Conservation (phyloP, 352 stramenopile genomes). For the Pythium periplocum region DNA sequence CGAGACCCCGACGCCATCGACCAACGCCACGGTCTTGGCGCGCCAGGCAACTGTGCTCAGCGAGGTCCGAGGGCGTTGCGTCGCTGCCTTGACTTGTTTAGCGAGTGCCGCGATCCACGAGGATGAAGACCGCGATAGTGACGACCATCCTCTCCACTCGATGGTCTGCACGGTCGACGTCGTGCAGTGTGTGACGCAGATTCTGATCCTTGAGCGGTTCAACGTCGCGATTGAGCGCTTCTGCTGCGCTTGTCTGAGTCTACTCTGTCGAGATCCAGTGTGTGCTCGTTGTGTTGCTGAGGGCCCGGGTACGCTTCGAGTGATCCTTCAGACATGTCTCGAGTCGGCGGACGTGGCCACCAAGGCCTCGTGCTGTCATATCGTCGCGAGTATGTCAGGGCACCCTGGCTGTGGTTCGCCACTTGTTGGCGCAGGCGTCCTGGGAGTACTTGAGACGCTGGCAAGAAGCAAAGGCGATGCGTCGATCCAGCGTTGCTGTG, state of each 20-base stretch:
- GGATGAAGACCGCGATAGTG: not conserved
- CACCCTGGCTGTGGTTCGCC: conserved; percentile 53
- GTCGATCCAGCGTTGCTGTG: conserved; percentile 57
- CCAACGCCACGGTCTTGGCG: conserved; percentile 2
- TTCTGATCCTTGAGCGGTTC: conserved; percentile 41
- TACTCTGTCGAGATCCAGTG: conserved; percentile 63
- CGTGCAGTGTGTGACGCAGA: conserved; percentile 45
- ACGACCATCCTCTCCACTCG: conserved; percentile 12
- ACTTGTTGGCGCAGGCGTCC: conserved; percentile 41
- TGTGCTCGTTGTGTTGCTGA: conserved; percentile 51
- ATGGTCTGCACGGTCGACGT: conserved; percentile 45
- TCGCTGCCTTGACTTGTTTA: conserved; percentile 55
- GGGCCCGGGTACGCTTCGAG: conserved; percentile 34
- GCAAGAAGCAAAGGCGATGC: conserved; percentile 43
- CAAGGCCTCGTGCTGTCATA: conserved; percentile 69
- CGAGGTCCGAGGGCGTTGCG: conserved; percentile 58
- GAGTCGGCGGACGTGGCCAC: conserved; percentile 57
- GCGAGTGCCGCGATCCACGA: conserved; percentile 25
- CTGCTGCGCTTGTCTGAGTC: conserved; percentile 64
- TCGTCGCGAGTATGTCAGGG: conserved; percentile 68
- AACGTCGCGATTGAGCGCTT: conserved; percentile 63
- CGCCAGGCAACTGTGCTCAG: conserved; percentile 20
- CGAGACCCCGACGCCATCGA: not conserved
- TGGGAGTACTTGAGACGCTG: conserved; percentile 54
- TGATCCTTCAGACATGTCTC: conserved; percentile 52